phyloP scores from a whole-genome alignment of 208 protist species.

The Acanthamoeba lenticulata region DNA sequence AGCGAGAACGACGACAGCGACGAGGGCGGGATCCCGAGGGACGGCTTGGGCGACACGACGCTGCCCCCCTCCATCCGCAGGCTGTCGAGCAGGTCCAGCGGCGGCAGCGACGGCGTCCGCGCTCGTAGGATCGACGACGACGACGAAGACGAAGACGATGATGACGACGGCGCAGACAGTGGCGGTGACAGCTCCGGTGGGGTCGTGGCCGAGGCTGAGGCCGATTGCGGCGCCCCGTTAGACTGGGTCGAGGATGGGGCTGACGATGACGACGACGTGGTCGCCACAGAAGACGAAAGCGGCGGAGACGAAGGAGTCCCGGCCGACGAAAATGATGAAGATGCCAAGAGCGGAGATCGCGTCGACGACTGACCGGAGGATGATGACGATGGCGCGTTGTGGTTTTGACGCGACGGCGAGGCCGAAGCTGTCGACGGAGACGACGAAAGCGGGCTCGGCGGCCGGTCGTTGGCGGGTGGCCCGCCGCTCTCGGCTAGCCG shows the following conservation, averaged over 20 bases:
- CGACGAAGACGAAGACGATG: not conserved
- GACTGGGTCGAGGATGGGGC: not conserved
- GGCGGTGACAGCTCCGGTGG: too few relatives aligned
- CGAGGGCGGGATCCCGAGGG: not conserved
- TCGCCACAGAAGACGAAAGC: not conserved
- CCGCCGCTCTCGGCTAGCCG: not conserved
- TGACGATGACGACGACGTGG: not conserved
- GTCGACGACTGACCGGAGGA: not conserved
- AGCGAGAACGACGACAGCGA: not conserved
- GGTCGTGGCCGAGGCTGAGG: too few relatives aligned
- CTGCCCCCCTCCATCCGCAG: not conserved
- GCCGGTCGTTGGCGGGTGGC: not conserved
- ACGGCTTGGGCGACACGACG: not conserved
- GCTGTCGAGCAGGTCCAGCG: not conserved
- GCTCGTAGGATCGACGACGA: not conserved
- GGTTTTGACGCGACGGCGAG: too few relatives aligned
- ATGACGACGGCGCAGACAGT: not conserved
- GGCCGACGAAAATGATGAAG: not conserved
- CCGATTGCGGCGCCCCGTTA: not conserved
- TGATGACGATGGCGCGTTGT: not conserved
- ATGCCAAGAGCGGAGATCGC: not conserved
- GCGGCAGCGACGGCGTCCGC: not conserved
- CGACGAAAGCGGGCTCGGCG: not conserved
- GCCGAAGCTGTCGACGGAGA: not conserved
- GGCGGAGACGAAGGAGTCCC: not conserved